These are phyloP conservation scores for Rutstroemia sp. DNA, from an alignment of 2,329 filamentous ascomycete genomes.

Conservation along the genomic window DNA sequence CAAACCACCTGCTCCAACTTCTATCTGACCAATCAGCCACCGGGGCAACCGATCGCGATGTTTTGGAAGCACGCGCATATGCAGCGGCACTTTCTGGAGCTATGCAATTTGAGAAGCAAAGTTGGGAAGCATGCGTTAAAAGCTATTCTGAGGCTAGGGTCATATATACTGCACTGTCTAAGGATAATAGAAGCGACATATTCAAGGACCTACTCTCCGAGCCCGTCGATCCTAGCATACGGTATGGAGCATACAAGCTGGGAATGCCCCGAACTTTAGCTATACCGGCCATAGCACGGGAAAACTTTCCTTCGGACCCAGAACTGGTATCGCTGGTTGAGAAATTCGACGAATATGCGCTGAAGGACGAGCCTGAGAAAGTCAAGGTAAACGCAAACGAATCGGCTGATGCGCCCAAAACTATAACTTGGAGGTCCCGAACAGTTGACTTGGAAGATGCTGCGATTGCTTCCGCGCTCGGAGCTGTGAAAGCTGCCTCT, in stretches of 20 bases:
- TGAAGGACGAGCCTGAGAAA: slow-evolving; percentile 49
- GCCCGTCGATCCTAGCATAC: slow-evolving; percentile 86
- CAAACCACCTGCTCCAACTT: slow-evolving; percentile 58
- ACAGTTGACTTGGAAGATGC: slow-evolving; percentile 89
- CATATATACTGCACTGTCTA: slow-evolving; percentile 71
- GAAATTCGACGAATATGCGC: slow-evolving; percentile 58
- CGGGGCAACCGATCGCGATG: slow-evolving; percentile 59
- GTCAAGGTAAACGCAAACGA: slow-evolving; percentile 43
- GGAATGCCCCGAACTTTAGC: slow-evolving; percentile 80
- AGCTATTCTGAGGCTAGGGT: slow-evolving; percentile 71
- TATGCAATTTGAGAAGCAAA: slow-evolving; percentile 77
- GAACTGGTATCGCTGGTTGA: slow-evolving; percentile 61
- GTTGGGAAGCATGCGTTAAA: slow-evolving; percentile 71
- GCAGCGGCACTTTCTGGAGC: slow-evolving; percentile 68
- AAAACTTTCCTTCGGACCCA: slow-evolving; percentile 65
- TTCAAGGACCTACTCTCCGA: slow-evolving; percentile 81
- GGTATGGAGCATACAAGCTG: slow-evolving; percentile 89
- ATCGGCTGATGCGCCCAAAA: slow-evolving; percentile 56
- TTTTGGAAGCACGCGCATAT: slow-evolving; percentile 84
- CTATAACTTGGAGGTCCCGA: slow-evolving; percentile 77
- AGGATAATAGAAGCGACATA: slow-evolving; percentile 61
- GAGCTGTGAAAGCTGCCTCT: slow-evolving; percentile 53
- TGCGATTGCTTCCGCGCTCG: slow-evolving; percentile 78
- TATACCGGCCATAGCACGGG: slow-evolving; percentile 69
- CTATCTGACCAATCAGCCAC: slow-evolving; percentile 57